Evolutionary conservation across 345 rosid genomes (phyloP), one percentile per base, ranked within the genome.

Genomic region (Arabis hirsuta): DNA sequence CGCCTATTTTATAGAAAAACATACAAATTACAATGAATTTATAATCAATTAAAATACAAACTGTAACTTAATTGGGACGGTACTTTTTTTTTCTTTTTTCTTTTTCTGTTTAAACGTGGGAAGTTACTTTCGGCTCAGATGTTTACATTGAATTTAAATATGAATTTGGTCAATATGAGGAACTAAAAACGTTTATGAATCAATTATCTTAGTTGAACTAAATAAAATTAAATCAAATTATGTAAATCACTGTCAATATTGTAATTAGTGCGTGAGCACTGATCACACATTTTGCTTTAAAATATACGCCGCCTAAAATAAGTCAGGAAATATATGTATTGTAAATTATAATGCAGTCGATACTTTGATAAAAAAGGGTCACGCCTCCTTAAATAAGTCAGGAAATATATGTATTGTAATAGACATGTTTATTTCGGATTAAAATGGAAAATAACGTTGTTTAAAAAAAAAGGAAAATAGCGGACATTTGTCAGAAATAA

Each of bases 131-230:
- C 56, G 56, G 76, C 57, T 22, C 13, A 19, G 3, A 55, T 34
- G 76, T 63, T 63, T 55, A 72, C 56, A 63, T 12, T 42, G 10
- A n/a, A 34, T 54, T 16, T 19, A 50, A 8, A 7, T 50, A 51
- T 3, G 51, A 43, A 55, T 24, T 54, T n/a, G 1, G 26, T 12
- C 12, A 14, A 22, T 29, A 27, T 13, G 11, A 70, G 31, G 20
- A 42, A 34, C 32, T 34, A 26, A 32, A 64, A 56, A 73, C 44
- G 24, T 46, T 55, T 61, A 42, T 9, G 53, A 31, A 34, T 20
- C 45, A 31, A 45, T 51, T 29, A 52, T 31, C 36, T 6, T 42
- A 19, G 31, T 42, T 2, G 10, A 54, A 67, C 42, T 4, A 24
- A 31, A 52, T 6, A 24, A 22, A 22, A 44, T 36, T 24, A 31